Evolutionary conservation across 1,284 basidiomycete genomes (phyloP).

Genomic region (Pascua sp.): DNA sequence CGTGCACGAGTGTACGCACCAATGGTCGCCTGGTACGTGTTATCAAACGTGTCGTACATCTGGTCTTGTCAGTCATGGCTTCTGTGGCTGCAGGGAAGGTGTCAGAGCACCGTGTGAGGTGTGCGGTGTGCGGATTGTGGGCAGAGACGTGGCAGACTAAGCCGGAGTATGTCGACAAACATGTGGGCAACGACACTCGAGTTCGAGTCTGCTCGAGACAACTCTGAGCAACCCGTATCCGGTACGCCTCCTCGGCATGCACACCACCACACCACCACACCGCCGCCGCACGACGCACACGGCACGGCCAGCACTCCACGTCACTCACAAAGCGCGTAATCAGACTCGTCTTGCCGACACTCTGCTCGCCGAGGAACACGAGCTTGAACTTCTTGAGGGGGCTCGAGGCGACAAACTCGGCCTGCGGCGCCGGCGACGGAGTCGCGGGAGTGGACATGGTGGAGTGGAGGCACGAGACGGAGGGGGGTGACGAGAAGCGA

Average conservation of each 20-base stretch:
- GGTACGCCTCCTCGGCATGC: background rate
- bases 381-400: conserved; percentile 95
- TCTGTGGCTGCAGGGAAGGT: background rate
- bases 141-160: too few species aligned
- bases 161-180: too few species aligned
- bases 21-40: conserved; percentile 99
- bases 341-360: conserved; percentile 92
- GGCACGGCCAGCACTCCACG: background rate
- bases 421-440: conserved; percentile 4
- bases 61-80: conserved; percentile 39
- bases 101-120: background rate
- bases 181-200: too few species aligned
- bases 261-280: background rate
- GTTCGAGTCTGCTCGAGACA: too few species aligned
- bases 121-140: too few species aligned
- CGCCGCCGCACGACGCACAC: background rate
- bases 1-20: conserved; percentile 46
- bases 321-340: conserved; percentile 77
- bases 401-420: conserved; percentile 26
- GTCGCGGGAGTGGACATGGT: background rate
- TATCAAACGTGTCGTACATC: conserved; percentile 99
- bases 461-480: background rate
- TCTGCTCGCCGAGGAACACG: conserved; percentile 87
- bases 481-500: background rate
- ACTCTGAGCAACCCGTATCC: background rate